Evolutionary conservation across 345 rosid species (phyloP).

Genomic region (Linum tenue): DNA sequence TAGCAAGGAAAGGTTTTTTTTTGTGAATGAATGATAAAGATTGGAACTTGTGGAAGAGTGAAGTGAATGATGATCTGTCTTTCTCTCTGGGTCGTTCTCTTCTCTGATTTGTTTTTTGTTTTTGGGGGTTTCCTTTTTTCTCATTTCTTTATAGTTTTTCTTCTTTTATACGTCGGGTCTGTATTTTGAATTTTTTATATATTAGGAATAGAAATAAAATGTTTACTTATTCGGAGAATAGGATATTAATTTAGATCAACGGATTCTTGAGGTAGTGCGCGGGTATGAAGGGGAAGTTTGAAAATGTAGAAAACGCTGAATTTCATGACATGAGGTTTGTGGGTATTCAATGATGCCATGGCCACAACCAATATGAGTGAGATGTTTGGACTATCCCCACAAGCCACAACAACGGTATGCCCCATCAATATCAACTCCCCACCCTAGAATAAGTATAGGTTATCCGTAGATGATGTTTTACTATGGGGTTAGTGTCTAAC

Average conservation of each 20-base stretch:
- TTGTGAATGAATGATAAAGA: not conserved
- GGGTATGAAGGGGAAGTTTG: slow-evolving; percentile 4
- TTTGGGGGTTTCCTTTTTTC: not conserved
- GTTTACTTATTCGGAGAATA: not conserved
- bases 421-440: too few relatives aligned
- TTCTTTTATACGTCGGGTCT: not conserved
- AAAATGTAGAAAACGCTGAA: not conserved
- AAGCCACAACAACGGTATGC: not conserved
- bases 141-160: not conserved
- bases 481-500: too few relatives aligned
- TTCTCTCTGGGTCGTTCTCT: not conserved
- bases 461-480: too few relatives aligned
- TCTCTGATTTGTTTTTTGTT: not conserved
- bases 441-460: too few relatives aligned
- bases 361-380: not conserved
- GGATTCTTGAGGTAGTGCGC: slow-evolving; percentile 9
- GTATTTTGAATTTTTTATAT: too few relatives aligned
- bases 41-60: slow-evolving; percentile 4
- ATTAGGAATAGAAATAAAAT: not conserved
- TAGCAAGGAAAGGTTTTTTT: not conserved
- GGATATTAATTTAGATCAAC: not conserved
- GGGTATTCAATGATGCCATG: not conserved
- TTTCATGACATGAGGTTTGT: not conserved
- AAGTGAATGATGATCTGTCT: slow-evolving; percentile 1
- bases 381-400: not conserved